Base-by-base conservation (phyloP, 257 asterid genomes). In the Jasminum sambac region DNA sequence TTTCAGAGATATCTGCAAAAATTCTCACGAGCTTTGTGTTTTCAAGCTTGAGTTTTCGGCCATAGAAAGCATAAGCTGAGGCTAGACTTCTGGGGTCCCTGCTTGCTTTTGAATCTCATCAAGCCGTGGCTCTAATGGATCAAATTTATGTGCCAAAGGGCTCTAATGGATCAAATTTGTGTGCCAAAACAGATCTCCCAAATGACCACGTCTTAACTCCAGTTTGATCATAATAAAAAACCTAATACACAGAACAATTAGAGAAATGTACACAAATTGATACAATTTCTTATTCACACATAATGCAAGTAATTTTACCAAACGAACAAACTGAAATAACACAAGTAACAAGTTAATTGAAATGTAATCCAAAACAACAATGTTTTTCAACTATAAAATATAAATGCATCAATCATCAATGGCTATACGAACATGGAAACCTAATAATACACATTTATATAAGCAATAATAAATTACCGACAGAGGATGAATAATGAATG, bases 21-120 rank as follows among this genome's bases (percentile, higher is more conserved):
- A 73, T 44, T 42, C 87, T 71, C 21, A 80, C 84, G 3, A 82
- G 84, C 76, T 80, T 82, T 2, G 87, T 75, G 76, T 82, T 82
- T 67, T 80, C 87, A 23, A 85, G 89, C 81, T 85, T 85, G 67
- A 85, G 82, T 79, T 85, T 85, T 58, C 87, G 78, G 55, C 85
- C 89, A 80, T 77, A 74, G 41, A 85, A 70, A 52, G 87, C 82
- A 24, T 80, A 82, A 55, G 79, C 76, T 40, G 55, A 44, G 63
- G 78, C 82, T 36, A 80, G 58, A 48, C 71, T 60, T 67, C 74
- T 82, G 72, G 82, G 82, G 66, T 82, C 84, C 81, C 84, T 0
- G 85, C 87, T 76, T 85, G 87, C 69, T 82, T 78, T 39, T 77
- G 76, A 64, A 82, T 78, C 78, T 80, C 82, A 80, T 75, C 85